Base-by-base conservation (phyloP, 2,329 filamentous ascomycete species). In the Fusarium luffae region DNA sequence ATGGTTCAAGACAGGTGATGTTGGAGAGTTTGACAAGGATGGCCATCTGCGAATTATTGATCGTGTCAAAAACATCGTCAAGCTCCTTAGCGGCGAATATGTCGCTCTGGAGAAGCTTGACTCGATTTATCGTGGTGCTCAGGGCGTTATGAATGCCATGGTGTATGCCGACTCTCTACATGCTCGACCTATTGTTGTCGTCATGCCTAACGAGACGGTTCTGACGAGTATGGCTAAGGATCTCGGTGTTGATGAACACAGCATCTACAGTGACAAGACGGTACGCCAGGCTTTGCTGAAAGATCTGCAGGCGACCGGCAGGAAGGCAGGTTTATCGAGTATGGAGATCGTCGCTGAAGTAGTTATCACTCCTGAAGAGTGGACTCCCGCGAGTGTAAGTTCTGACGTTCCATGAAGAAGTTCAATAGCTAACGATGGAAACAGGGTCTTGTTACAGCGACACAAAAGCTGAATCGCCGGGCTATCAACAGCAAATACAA, bases 51-150 rank as follows among this genome's bases (percentile, higher is more conserved):
- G 86, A 72, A 90, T 98, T 78, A 94, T 98, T 75, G 95, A 98
- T 80, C 93, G 95, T 69, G 93, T 97, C 88, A 98, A 98, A 89
- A 98, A 98, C 82, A 85, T 98, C 54, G 92, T 98, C 80, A 98
- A 98, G 89, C 93, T 96, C 60, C 87, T 93, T 67, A 93, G 94
- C 63, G 95, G 95, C 71, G 95, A 98, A 85, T 98, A 98, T 81
- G 96, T 98, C 79, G 95, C 95, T n/a, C 87, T 98, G 4, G 95
- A 98, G 83, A 98, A 94, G 84, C 88, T 98, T 58, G 94, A 98
- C 82, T 92, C 94, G 4, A 86, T 97, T 57, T 98, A 98, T 82
- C 90, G 94, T 61, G 90, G 92, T 37, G 88, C 87, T 9, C 86
- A 88, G 11, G 88, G 92, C 13, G 93, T 97, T 16, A 87, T 88